phyloP scores from a whole-genome alignment of 805 yeast species.

The Diddensiella transvaalensis region DNA sequence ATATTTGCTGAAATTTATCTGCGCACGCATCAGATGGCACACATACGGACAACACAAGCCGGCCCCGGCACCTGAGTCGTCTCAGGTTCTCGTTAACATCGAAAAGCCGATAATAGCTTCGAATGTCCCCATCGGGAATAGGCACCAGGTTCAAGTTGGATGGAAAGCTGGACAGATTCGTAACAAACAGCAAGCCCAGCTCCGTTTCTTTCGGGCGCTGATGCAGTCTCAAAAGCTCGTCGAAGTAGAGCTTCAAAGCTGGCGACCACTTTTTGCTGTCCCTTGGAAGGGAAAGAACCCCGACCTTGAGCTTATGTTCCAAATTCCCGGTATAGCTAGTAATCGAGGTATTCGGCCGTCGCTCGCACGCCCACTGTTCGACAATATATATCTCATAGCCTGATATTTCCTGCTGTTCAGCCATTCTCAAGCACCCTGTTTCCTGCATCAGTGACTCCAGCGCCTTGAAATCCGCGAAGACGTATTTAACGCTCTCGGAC shows the following conservation, averaged over 20 bases:
- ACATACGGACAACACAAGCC: slow-evolving; percentile 71
- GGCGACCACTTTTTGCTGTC: slow-evolving; percentile 48
- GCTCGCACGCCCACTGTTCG: slow-evolving; percentile 87
- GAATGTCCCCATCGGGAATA: slow-evolving; percentile 41
- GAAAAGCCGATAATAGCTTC: slow-evolving; percentile 54
- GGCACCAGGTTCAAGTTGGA: slow-evolving; percentile 69
- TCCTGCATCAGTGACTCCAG: slow-evolving; percentile 24
- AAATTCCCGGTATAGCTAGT: slow-evolving; percentile 84
- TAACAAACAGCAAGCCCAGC: slow-evolving; percentile 64
- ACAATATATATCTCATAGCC: slow-evolving; percentile 91
- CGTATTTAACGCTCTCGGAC: slow-evolving; percentile 20
- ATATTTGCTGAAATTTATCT: slow-evolving; percentile 76
- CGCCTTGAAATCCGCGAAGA: slow-evolving; percentile 31
- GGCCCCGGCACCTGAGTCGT: slow-evolving; percentile 76
- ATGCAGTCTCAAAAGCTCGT: slow-evolving; percentile 61
- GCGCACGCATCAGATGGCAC: slow-evolving; percentile 72
- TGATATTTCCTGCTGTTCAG: slow-evolving; percentile 46
- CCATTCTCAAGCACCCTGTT: slow-evolving; percentile 29
- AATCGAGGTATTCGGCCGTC: slow-evolving; percentile 63
- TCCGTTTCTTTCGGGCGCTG: slow-evolving; percentile 65
- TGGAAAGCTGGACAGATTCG: slow-evolving; percentile 79
- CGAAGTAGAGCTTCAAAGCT: slow-evolving; percentile 55
- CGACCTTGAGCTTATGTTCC: slow-evolving; percentile 58
- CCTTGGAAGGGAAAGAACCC: slow-evolving; percentile 51
- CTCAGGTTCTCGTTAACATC: slow-evolving; percentile 73